Evolutionary conservation across 108 stramenopile species (phyloP).

Genomic region (Stephanodiscus triporus): DNA sequence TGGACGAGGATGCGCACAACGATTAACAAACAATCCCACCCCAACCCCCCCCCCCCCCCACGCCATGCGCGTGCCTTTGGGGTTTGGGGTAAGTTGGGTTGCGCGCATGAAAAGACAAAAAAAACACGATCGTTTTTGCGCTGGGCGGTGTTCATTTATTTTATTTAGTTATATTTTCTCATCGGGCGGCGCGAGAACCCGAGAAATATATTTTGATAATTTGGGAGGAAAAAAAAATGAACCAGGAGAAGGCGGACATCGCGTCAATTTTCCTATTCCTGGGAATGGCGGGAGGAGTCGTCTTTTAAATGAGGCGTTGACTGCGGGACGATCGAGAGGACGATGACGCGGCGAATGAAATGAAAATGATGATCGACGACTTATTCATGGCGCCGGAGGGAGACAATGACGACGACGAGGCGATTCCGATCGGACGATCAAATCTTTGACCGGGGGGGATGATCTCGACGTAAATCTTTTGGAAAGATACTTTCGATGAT

Average conservation of each 20-base stretch:
- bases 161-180: too few relatives aligned
- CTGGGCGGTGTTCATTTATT: too few relatives aligned
- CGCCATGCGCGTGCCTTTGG: too few relatives aligned
- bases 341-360: neutral
- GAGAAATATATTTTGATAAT: too few relatives aligned
- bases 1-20: conserved; percentile 28
- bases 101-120: too few relatives aligned
- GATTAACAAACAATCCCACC: neutral
- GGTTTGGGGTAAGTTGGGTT: too few relatives aligned
- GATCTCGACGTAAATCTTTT: too few relatives aligned
- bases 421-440: neutral
- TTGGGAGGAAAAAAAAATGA: neutral
- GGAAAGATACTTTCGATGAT: too few relatives aligned
- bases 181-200: too few relatives aligned
- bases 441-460: too few relatives aligned
- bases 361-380: neutral
- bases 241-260: too few relatives aligned
- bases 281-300: conserved; percentile 1
- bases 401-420: neutral
- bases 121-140: too few relatives aligned
- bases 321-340: neutral
- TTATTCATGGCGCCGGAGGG: neutral
- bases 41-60: neutral
- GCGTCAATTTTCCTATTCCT: neutral
- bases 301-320: neutral